Evolutionary conservation across 805 yeast species (phyloP), one percentile per base, ranked within the genome.

Genomic region (Metschnikowia koreensis): DNA sequence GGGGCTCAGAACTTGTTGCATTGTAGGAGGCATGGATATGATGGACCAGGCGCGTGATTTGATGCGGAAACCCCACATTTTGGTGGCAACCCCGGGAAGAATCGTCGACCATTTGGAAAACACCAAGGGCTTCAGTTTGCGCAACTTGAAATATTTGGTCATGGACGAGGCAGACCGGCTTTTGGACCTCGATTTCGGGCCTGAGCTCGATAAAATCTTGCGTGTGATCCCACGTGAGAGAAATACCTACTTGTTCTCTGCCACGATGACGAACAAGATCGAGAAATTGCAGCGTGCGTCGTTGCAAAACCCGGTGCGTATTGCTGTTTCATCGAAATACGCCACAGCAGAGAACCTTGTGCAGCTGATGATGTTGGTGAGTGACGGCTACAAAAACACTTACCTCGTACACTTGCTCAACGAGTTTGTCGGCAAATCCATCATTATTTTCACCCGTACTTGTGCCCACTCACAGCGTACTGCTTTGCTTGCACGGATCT

Each of bases 11-110:
- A 79, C 93, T 22, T 84, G 84, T 3, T 91, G 96, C 52, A 81
- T 93, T 56, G 97, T 94, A 37, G 99, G 99, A 60, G 99, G 99
- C 55, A 92, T 94, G 93, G 97, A 90, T 66, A 87, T 89, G 88
- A 90, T 94, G 94, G 96, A 91, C 60, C 99, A 93, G 70, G 94
- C 97, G 0, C 80, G 96, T 55, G 97, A 94, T 57, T 77, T 93
- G 61, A 87, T 89, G 87, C 81, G 94, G 60, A 91, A 89, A 62
- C 99, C 99, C 3, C 99, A 93, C 65, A 81, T 93, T 43, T 81
- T 93, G 50, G 96, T 93, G 55, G 98, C 98, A 17, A 94, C 99
- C 0, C 98, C 99, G 0, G 96, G 96, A 47, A 78, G 97, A 68
- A 74, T 92, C 53, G 83, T 93, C 81, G 99, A 93, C 68, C 99